phyloP scores from a whole-genome alignment of 192 early-diverging fungal species.

The Gonapodya prolifera region DNA sequence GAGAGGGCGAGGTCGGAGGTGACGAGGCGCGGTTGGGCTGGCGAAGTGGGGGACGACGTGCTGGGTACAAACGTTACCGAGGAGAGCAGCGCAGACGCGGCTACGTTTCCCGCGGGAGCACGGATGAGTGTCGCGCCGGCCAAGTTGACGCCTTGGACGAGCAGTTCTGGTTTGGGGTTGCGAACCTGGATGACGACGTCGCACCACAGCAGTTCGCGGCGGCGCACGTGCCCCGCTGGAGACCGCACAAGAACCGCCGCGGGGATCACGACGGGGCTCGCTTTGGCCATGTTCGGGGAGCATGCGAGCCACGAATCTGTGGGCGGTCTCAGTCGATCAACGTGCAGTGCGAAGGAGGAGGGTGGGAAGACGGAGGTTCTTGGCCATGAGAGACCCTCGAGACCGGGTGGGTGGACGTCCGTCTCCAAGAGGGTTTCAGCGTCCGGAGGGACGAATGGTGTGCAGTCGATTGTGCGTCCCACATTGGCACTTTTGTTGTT shows the following conservation, averaged over 20 bases:
- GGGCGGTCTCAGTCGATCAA: neutral
- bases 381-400: too few species aligned
- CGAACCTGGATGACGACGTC: neutral
- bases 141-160: neutral
- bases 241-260: neutral
- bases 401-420: neutral
- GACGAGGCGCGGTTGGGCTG: neutral
- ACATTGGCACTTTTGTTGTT: neutral
- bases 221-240: neutral
- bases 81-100: neutral
- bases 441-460: neutral
- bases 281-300: neutral
- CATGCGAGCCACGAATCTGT: neutral
- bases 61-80: neutral
- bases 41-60: neutral
- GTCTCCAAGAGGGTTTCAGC: neutral
- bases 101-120: neutral
- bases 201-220: neutral
- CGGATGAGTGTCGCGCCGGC: neutral
- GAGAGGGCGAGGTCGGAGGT: neutral
- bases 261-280: neutral
- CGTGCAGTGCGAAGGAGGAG: neutral
- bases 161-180: neutral
- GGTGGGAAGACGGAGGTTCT: neutral
- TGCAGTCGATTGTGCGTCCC: neutral